A percentile compares a stretch with the other conserved stretches of the same genome.
phyloP scores from a whole-genome alignment of 2,329 filamentous ascomycete species.

The Biscogniauxia mediterranea region DNA sequence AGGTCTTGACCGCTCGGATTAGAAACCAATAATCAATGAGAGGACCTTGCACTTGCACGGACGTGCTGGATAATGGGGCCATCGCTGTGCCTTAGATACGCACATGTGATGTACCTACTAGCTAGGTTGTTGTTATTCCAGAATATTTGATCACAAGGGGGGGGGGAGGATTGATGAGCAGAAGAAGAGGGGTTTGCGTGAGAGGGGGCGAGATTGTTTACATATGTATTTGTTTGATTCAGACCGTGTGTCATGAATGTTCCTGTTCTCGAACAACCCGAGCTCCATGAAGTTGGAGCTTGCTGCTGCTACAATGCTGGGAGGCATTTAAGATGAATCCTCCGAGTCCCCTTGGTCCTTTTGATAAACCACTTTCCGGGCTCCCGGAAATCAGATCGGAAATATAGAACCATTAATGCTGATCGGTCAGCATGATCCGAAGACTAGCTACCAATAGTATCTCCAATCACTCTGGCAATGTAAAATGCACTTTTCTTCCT shows the following conservation, averaged over 20 bases:
- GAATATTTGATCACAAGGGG: background rate
- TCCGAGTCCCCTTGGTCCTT: background rate
- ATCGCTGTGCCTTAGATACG: background rate
- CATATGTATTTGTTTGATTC: background rate
- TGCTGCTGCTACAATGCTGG: background rate
- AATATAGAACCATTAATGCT: background rate
- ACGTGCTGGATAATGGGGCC: background rate
- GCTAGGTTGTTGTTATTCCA: background rate
- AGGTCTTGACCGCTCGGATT: too few relatives aligned
- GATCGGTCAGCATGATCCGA: background rate
- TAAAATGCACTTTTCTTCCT: background rate
- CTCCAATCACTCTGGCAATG: background rate
- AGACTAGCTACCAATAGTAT: background rate
- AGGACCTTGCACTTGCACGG: background rate
- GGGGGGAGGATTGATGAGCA: background rate
- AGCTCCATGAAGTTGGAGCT: background rate
- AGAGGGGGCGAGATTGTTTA: background rate
- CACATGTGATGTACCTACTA: background rate
- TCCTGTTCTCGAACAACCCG: background rate
- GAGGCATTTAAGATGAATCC: background rate
- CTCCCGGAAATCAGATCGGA: background rate
- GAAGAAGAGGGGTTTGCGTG: background rate
- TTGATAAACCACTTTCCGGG: background rate
- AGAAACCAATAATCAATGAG: background rate
- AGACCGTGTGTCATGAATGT: background rate